These are phyloP conservation scores for Kewa caespitosa DNA, from an alignment of 179 eudicot species.

Conservation along the genomic window DNA sequence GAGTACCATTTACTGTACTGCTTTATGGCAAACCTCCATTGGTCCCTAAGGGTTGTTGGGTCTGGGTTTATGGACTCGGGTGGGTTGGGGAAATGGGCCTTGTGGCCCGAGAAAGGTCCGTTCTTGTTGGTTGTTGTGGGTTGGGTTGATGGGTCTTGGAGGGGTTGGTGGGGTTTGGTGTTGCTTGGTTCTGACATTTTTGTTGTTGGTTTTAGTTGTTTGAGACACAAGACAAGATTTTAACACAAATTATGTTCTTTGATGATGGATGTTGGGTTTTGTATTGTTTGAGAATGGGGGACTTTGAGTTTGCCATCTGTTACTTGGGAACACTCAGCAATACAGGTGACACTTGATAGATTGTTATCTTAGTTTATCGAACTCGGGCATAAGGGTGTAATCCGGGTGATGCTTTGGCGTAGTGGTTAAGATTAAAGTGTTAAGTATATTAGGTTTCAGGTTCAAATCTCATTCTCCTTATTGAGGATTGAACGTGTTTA, in stretches of 20 bases:
- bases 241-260: too few relatives aligned
- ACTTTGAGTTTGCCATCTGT: background rate
- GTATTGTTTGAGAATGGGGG: background rate
- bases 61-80: slow-evolving; percentile 72
- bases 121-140: slow-evolving; percentile 8
- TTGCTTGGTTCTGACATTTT: slow-evolving; percentile 34
- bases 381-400: too few relatives aligned
- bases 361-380: too few relatives aligned
- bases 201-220: background rate
- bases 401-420: too few relatives aligned
- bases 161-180: slow-evolving; percentile 10
- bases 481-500: too few relatives aligned
- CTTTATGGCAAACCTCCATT: slow-evolving; percentile 82
- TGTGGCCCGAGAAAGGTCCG: slow-evolving; percentile 33
- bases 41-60: slow-evolving; percentile 67
- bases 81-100: slow-evolving; percentile 57
- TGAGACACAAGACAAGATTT: too few relatives aligned
- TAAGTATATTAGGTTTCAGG: too few relatives aligned
- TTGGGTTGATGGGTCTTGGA: slow-evolving; percentile 16
- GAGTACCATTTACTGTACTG: slow-evolving; percentile 96
- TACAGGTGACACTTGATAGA: too few relatives aligned
- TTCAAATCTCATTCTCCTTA: too few relatives aligned
- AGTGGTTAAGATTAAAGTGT: too few relatives aligned
- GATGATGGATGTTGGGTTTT: background rate
- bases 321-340: background rate